phyloP scores from a whole-genome alignment of 73 alveolate genomes.

The Symbiodinium natans region DNA sequence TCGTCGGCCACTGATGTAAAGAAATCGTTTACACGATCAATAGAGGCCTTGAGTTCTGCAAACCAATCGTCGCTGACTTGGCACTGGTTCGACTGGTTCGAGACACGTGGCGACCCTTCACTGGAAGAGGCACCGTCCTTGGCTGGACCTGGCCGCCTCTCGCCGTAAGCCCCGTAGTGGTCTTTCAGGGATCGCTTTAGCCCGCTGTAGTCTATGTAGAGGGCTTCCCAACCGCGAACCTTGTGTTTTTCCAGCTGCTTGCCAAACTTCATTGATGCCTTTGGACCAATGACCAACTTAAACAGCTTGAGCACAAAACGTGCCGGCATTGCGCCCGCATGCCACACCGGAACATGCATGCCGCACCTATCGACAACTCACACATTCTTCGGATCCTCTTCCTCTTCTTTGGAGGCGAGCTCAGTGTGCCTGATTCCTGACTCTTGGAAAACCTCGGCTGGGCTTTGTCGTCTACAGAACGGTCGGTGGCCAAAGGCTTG shows the following conservation, averaged over 20 bases:
- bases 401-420: neutral
- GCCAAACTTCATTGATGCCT: conserved; percentile 49
- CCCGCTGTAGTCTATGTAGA: conserved; percentile 62
- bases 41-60: conserved; percentile 18
- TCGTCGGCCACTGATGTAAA: conserved; percentile 56
- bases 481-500: too few relatives aligned
- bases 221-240: conserved; percentile 78
- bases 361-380: too few relatives aligned
- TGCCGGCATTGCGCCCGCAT: too few relatives aligned
- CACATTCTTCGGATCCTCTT: neutral
- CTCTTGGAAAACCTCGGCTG: neutral
- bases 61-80: conserved; percentile 49
- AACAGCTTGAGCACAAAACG: neutral
- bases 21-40: conserved; percentile 51
- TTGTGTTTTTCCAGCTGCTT: conserved; percentile 75
- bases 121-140: conserved; percentile 18
- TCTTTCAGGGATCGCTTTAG: conserved; percentile 52
- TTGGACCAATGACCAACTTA: neutral
- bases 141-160: neutral
- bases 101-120: conserved; percentile 1
- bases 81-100: neutral
- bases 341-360: too few relatives aligned
- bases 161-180: neutral
- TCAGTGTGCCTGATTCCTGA: neutral
- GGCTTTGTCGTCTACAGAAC: too few relatives aligned